Evolutionary conservation across 2,329 filamentous ascomycete species (phyloP), one percentile per base, ranked within the genome.

Genomic region (Herpotrichia juniperi): DNA sequence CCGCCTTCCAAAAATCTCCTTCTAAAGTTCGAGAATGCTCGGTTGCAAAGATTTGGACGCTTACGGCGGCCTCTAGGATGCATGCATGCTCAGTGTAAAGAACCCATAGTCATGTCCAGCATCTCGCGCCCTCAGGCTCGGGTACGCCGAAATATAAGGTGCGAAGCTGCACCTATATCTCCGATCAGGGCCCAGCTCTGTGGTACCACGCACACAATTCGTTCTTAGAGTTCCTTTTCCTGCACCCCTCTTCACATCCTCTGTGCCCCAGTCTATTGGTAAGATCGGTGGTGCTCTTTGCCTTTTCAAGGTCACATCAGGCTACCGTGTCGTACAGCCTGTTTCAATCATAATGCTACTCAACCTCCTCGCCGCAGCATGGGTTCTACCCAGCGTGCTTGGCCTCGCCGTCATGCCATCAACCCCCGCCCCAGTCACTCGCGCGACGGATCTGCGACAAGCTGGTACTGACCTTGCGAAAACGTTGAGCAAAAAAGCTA

Each of bases 401-500:
- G 32, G 32, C 32, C 32, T 19, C 16, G 32, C 17, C 7, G 16
- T 19, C 14, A 19, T 7, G 21, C 22, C 17, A 28, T 12, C n/a
- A n/a, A 7, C 39, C 34, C 6, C 34, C 7, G 34, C 12, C n/a
- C 34, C n/a, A 5, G 16, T 19, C 21, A 21, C 34, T 6, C 11
- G 34, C 16, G 34, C 34, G 21, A 11, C 25, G 16, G 42, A 42
- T 19, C 47, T 26, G 14, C 52, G 16, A 17, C 43, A 31, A 19
- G 46, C 52, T 1, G 17, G n/a, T 6, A 35, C 30, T 3, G 19
- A 24, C 14, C 39, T 58, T 16, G 31, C 5, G 10, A 35, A 37
- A 10, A 40, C 16, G 19, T 42, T 64, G 4, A 62, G 60, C 0
- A 39, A 51, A 5, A 50, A 47, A 22, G 57, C 60, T 17, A 28